Evolutionary conservation across 1,284 basidiomycete species (phyloP).

Genomic region (Wolfiporia cocos): DNA sequence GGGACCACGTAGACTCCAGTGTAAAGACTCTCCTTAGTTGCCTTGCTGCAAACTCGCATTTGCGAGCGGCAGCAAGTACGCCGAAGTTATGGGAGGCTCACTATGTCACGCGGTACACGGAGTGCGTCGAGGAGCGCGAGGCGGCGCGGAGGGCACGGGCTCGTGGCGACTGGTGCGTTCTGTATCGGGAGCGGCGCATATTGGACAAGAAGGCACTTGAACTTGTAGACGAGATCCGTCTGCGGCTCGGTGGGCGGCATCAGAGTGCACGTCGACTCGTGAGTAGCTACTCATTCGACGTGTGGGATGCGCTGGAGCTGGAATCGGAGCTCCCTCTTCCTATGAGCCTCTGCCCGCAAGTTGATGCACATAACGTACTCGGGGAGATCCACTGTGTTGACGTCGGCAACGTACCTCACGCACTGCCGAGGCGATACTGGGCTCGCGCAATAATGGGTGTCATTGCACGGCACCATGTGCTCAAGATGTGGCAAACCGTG

Average conservation of each 20-base stretch:
- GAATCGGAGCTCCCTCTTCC: slow-evolving; percentile 33
- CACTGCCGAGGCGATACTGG: slow-evolving; percentile 50
- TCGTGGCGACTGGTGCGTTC: slow-evolving; percentile 36
- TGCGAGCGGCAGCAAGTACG: slow-evolving; percentile 24
- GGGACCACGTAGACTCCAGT: slow-evolving; percentile 18
- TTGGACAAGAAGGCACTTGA: slow-evolving; percentile 37
- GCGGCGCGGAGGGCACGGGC: slow-evolving; percentile 23
- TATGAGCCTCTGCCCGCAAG: slow-evolving; percentile 19
- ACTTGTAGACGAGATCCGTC: slow-evolving; percentile 34
- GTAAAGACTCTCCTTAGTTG: slow-evolving; percentile 24
- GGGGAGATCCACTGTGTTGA: slow-evolving; percentile 11
- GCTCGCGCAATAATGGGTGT: slow-evolving; percentile 36
- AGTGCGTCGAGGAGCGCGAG: slow-evolving; percentile 33
- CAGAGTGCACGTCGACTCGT: slow-evolving; percentile 31
- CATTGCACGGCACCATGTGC: slow-evolving; percentile 38
- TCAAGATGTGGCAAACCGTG: slow-evolving; percentile 40
- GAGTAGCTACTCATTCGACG: slow-evolving; percentile 35
- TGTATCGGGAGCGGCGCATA: slow-evolving; percentile 38
- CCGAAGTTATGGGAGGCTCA: slow-evolving; percentile 42
- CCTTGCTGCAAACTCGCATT: slow-evolving; percentile 19
- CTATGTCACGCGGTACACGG: slow-evolving; percentile 41
- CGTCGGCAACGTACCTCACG: slow-evolving; percentile 29
- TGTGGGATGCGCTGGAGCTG: slow-evolving; percentile 45
- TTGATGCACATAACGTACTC: slow-evolving; percentile 9
- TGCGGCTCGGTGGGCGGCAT: slow-evolving; percentile 28